These are phyloP conservation scores for Pyrenopolyporus hunteri DNA, from an alignment of 495 filamentous ascomycete species.

Conservation along the genomic window DNA sequence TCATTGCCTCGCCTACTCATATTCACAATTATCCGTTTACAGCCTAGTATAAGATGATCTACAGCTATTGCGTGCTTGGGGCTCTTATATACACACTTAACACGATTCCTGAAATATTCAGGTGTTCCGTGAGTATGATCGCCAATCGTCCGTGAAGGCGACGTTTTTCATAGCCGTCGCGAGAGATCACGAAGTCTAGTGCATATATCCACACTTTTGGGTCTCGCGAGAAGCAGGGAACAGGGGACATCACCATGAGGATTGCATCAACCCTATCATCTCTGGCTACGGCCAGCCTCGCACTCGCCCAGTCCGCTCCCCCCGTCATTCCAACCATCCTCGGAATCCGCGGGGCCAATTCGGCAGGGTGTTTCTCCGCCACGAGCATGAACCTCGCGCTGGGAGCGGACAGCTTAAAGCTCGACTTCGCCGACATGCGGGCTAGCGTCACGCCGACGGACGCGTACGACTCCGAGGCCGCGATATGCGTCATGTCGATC, in stretches of 20 bases:
- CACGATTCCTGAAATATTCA: not conserved
- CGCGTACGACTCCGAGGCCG: conserved; percentile 26
- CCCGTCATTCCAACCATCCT: conserved; percentile 29
- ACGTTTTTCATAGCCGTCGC: too few species aligned
- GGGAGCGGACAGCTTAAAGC: conserved; percentile 1
- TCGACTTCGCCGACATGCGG: conserved; percentile 34
- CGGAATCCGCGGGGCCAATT: conserved; percentile 29
- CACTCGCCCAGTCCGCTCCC: conserved; percentile 18
- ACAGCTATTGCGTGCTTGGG: conserved; percentile 6
- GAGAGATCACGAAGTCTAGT: too few species aligned
- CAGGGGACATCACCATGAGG: conserved; percentile 2
- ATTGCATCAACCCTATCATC: not conserved
- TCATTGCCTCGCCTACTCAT: not conserved
- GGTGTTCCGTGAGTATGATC: not conserved
- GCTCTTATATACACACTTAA: not conserved
- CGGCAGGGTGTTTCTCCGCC: conserved; percentile 27
- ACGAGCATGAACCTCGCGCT: conserved; percentile 23
- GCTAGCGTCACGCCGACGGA: conserved; percentile 26
- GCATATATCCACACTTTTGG: too few species aligned
- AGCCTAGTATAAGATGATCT: conserved; percentile 11
- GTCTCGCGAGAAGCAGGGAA: too few species aligned
- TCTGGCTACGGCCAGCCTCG: conserved; percentile 10
- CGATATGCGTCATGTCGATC: conserved; percentile 30
- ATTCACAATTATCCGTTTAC: conserved; percentile 14
- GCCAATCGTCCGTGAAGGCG: not conserved